Evolutionary conservation across 352 stramenopile species (phyloP).

Genomic region (Phytophthora hybrid): DNA sequence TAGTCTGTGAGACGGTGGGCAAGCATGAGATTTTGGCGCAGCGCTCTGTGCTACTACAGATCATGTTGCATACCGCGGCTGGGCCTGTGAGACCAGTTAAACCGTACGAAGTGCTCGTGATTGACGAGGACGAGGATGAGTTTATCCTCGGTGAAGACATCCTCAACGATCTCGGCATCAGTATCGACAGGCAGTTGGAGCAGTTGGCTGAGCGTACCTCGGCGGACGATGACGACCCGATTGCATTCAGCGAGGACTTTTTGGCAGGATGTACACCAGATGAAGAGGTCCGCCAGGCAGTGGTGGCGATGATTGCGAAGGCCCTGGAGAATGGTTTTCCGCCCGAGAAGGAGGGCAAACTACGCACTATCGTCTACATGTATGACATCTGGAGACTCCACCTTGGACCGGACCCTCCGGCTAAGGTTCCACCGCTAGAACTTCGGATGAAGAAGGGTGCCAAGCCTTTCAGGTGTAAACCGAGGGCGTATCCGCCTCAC

Average conservation of each 20-base stretch:
- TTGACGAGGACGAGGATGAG: conserved; percentile 19
- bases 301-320: conserved; percentile 8
- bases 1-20: conserved; percentile 17
- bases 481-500: conserved; percentile 15
- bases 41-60: conserved; percentile 3
- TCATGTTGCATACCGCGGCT: conserved; percentile 15
- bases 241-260: conserved; percentile 3
- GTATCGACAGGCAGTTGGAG: conserved; percentile 14
- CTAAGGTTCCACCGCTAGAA: conserved; percentile 4
- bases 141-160: conserved; percentile 23
- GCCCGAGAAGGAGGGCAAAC: conserved; percentile 2
- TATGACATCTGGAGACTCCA: conserved; percentile 5
- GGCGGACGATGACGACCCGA: conserved; percentile 14
- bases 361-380: conserved; percentile 16
- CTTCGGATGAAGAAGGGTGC: conserved; percentile 6
- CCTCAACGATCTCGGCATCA: conserved; percentile 15
- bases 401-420: background rate
- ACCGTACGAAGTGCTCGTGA: conserved; percentile 10
- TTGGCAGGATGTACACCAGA: background rate
- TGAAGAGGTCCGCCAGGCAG: conserved; percentile 4
- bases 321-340: conserved; percentile 14
- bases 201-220: conserved; percentile 8
- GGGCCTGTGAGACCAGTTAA: conserved; percentile 11
- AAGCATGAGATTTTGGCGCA: conserved; percentile 10
- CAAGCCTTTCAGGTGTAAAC: conserved; percentile 15